Evolutionary conservation across 1,284 basidiomycete genomes (phyloP), one percentile per base, ranked within the genome.

Genomic region (Athelia sp.): DNA sequence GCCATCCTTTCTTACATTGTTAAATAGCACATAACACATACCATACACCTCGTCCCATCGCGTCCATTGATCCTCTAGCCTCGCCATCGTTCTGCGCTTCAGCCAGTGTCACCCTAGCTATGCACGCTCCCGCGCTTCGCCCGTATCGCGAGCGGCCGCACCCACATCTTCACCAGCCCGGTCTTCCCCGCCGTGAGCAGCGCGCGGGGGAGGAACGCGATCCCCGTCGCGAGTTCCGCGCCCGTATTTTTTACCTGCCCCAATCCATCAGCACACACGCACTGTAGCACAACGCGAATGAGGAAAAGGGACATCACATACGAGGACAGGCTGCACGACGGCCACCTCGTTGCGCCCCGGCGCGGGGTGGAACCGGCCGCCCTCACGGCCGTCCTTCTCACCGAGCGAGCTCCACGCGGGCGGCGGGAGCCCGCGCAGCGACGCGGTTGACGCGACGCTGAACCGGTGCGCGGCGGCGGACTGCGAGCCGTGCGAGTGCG

Each of bases 321-420:
- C 90, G 57, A 96, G 71, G 32, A 96, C 90, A 22, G 94, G 94
- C 61, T 97, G 94, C 2, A 97, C 82, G 23, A 92, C 80, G 3
- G 93, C 89, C 6, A 96, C 85, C 58, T 97, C 93, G 54, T 88
- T 91, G 22, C 92, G 76, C 1, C 91, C 90, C 2, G 92, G 91
- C 1, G 94, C 87, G 14, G 90, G 81, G 61, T 97, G 94, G 59
- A 85, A 93, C 21, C 82, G 75, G 15, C 26, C 26, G 26, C 26
- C 26, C 26, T 29, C 26, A 4, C 26, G 26, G 6, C 13, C 26
- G 4, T 60, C 60, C 18, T 58, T 64, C 26, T 72, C 70, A 4
- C 61, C 54, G 34, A 9, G n/a, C n/a, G n/a, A n/a, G n/a, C n/a
- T n/a, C n/a, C n/a, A n/a, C n/a, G n/a, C n/a, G 9, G 14, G 15